Conservation (phyloP, 352 stramenopile genomes). For the Phytophthora palmivora region DNA sequence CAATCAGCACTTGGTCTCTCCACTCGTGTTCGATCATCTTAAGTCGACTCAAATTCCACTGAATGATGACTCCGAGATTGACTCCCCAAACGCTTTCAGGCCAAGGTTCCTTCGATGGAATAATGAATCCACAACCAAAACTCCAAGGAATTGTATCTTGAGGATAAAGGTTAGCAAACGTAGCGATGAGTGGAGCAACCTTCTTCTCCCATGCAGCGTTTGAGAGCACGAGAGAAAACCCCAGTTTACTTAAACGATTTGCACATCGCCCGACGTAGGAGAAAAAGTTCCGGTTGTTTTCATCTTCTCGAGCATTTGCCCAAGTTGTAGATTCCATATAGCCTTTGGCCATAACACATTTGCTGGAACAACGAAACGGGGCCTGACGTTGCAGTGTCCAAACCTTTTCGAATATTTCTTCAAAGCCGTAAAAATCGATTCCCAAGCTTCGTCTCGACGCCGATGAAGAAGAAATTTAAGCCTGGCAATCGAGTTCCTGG, state of each 20-base stretch:
- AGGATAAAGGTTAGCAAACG: slow-evolving; percentile 27
- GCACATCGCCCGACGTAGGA: slow-evolving; percentile 24
- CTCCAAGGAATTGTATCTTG: slow-evolving; percentile 20
- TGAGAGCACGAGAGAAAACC: slow-evolving; percentile 28
- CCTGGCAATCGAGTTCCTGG: slow-evolving; percentile 13
- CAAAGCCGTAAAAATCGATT: slow-evolving; percentile 26
- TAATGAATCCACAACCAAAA: slow-evolving; percentile 17
- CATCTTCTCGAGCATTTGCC: slow-evolving; percentile 37
- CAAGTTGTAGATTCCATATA: slow-evolving; percentile 31
- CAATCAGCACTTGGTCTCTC: slow-evolving; percentile 31
- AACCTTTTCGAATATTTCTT: slow-evolving; percentile 12
- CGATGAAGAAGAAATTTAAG: slow-evolving; percentile 13
- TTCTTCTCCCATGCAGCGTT: slow-evolving; percentile 30
- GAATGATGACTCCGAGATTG: slow-evolving; percentile 31
- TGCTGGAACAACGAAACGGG: slow-evolving; percentile 30
- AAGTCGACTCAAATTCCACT: slow-evolving; percentile 33
- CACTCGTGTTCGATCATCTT: slow-evolving; percentile 33
- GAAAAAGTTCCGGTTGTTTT: slow-evolving; percentile 30
- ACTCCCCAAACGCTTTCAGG: slow-evolving; percentile 34
- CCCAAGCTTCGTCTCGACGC: slow-evolving; percentile 32
- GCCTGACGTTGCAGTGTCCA: slow-evolving; percentile 27
- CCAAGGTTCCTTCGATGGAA: slow-evolving; percentile 33
- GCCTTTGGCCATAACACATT: slow-evolving; percentile 18
- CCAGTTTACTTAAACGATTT: slow-evolving; percentile 19
- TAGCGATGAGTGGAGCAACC: slow-evolving; percentile 31